Base-by-base conservation (phyloP, 2,329 filamentous ascomycete species). In the Purpureocillium lavendulum region DNA sequence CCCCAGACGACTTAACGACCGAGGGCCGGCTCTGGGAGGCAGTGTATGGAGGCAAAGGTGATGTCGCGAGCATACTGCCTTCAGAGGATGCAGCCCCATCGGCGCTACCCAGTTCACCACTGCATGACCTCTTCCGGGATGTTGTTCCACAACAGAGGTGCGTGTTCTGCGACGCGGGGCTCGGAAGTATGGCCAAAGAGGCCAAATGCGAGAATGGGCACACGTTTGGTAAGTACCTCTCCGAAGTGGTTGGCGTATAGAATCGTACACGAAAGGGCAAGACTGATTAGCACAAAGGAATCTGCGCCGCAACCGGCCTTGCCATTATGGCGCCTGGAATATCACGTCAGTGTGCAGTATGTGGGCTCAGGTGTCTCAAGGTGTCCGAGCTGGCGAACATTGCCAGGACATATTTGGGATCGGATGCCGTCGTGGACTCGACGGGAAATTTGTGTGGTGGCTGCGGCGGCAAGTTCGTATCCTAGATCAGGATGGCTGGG, bases 21-120 rank as follows among this genome's bases (percentile, higher is more conserved):
- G 75, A 80, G 52, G 75, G 66, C 0, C 58, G 60, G 30, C 60
- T 72, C 33, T 78, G 74, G 67, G 70, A 77, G 44, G 75, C 70
- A 66, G 73, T 78, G 68, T 78, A 79, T 48, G 73, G 71, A 14
- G 58, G 59, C n/a, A 71, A 70, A 0, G 58, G 62, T 0, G 59
- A 64, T 2, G 67, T 75, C 3, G 59, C 65, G 0, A 70, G 67
- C 4, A 59, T 66, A 16, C 15, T 38, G 57, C 58, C 13, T 10
- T 35, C 44, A 14, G 36, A 48, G 7, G 42, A 49, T 17, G 48
- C 52, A 32, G 46, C 38, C 2, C 18, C 33, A 4, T 42, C 38
- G 21, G 1, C 43, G 18, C 37, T 42, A 4, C 44, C 44, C 16
- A 42, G 53, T 11, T 55, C 48, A 2, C 44, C 52, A 1, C 36